Evolutionary conservation across 768 basidiomycete genomes (phyloP).

Genomic region (Termitomyces sp.): DNA sequence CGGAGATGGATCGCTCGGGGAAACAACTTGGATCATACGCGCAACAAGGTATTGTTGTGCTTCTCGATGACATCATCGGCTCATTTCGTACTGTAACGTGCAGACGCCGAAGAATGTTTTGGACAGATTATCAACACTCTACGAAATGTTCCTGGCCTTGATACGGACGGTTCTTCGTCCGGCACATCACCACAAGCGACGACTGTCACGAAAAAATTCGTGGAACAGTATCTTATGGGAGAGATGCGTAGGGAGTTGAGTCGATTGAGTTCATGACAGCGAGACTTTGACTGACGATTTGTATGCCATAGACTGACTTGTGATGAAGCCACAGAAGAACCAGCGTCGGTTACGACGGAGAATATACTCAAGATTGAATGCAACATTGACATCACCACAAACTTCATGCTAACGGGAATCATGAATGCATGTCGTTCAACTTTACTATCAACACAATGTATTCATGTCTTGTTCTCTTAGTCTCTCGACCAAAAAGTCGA

Average conservation of each 20-base stretch:
- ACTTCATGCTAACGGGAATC: slow-evolving; percentile 85
- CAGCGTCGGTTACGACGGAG: slow-evolving; percentile 55
- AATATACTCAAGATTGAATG: slow-evolving; percentile 86
- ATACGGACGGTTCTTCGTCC: slow-evolving; percentile 11
- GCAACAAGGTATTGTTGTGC: slow-evolving; percentile 58
- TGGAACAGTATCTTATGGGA: slow-evolving; percentile 79
- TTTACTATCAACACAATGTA: neutral
- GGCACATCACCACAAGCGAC: slow-evolving; percentile 16
- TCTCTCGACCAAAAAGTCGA: slow-evolving; percentile 82
- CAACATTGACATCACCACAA: slow-evolving; percentile 82
- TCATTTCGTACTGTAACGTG: neutral
- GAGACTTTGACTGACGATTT: neutral
- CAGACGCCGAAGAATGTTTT: slow-evolving; percentile 91
- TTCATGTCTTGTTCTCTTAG: slow-evolving; percentile 30
- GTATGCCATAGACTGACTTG: slow-evolving; percentile 57
- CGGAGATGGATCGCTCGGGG: slow-evolving; percentile 51
- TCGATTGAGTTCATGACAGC: neutral
- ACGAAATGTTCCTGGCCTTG: slow-evolving; percentile 57
- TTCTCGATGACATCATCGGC: slow-evolving; percentile 18
- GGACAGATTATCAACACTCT: slow-evolving; percentile 66
- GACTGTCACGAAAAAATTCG: slow-evolving; percentile 48
- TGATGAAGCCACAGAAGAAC: slow-evolving; percentile 79
- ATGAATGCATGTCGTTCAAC: slow-evolving; percentile 49
- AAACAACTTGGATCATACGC: slow-evolving; percentile 47
- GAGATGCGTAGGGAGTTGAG: slow-evolving; percentile 65